A percentile compares a stretch with the other conserved stretches of the same genome.
phyloP scores from a whole-genome alignment of 345 rosid genomes.

The Lepidium aucheri region DNA sequence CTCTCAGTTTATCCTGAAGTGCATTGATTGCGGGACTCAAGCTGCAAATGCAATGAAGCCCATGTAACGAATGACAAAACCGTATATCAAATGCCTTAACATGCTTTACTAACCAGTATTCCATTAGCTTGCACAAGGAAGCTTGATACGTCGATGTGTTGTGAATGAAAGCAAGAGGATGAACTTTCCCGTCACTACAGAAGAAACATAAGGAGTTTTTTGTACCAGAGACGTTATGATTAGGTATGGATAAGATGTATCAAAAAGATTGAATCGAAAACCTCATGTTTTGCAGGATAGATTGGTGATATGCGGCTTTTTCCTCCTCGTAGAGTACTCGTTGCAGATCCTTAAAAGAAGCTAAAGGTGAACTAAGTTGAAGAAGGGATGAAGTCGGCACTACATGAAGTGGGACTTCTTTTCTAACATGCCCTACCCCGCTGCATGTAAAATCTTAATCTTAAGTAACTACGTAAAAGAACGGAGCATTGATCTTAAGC shows the following conservation, averaged over 20 bases:
- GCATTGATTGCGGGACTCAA: constrained; percentile 86
- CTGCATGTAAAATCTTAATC: constrained; percentile 33
- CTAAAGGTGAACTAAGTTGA: constrained; percentile 66
- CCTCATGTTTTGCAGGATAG: constrained; percentile 67
- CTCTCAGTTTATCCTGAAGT: constrained; percentile 79
- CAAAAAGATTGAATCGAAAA: constrained; percentile 15
- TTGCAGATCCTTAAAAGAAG: constrained; percentile 82
- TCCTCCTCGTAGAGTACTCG: constrained; percentile 83
- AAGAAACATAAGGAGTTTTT: constrained; percentile 3
- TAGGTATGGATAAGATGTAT: background rate
- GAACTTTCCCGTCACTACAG: constrained; percentile 65
- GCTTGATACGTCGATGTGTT: constrained; percentile 96
- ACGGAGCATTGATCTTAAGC: background rate
- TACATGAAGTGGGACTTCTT: constrained; percentile 82
- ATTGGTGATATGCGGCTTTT: constrained; percentile 74
- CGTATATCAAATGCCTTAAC: background rate
- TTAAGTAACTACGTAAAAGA: constrained; percentile 6
- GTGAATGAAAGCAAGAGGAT: constrained; percentile 85
- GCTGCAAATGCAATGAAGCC: constrained; percentile 36
- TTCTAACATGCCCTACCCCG: constrained; percentile 76
- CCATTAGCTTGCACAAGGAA: constrained; percentile 91
- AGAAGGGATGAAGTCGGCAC: constrained; percentile 65
- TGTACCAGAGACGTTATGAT: constrained; percentile 10
- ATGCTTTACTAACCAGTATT: constrained; percentile 64
- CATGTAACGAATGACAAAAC: background rate